Conservation (phyloP, 2,329 filamentous ascomycete genomes). For the Fusarium sp. region DNA sequence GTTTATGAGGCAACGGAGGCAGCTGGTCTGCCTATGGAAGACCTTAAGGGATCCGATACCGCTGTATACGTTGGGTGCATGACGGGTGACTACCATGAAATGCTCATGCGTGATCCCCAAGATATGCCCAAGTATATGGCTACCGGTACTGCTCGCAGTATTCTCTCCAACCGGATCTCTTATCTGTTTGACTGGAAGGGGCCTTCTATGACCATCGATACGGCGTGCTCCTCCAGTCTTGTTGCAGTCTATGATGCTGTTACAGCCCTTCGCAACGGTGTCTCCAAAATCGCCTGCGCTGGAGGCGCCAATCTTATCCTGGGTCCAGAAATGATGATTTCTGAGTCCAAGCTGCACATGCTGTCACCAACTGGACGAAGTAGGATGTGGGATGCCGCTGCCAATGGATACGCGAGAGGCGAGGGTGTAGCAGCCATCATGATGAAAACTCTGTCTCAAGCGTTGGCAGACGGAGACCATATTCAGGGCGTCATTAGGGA, state of each 20-base stretch:
- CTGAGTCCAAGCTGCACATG: not conserved
- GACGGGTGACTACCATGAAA: not conserved
- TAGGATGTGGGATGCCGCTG: not conserved
- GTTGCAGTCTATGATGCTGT: not conserved
- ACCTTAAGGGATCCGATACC: not conserved
- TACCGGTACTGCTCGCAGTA: not conserved
- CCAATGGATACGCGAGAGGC: not conserved
- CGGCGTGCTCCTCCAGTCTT: not conserved
- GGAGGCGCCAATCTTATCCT: not conserved
- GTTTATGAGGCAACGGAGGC: not conserved
- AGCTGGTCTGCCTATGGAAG: not conserved
- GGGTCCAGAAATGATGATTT: not conserved
- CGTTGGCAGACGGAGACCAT: not conserved
- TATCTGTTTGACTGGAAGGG: not conserved
- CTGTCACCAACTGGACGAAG: not conserved
- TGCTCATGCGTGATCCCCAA: constrained; percentile 4
- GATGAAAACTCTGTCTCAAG: not conserved
- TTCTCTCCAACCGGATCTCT: not conserved
- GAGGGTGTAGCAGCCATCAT: not conserved
- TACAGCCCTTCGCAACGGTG: not conserved
- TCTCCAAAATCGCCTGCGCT: not conserved
- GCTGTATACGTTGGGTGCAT: not conserved
- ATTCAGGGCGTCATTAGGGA: not conserved
- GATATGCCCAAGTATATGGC: constrained; percentile 11
- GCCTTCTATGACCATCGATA: not conserved